These are phyloP conservation scores for Sisymbrium irio DNA, from an alignment of 345 rosid species.

Conservation along the genomic window DNA sequence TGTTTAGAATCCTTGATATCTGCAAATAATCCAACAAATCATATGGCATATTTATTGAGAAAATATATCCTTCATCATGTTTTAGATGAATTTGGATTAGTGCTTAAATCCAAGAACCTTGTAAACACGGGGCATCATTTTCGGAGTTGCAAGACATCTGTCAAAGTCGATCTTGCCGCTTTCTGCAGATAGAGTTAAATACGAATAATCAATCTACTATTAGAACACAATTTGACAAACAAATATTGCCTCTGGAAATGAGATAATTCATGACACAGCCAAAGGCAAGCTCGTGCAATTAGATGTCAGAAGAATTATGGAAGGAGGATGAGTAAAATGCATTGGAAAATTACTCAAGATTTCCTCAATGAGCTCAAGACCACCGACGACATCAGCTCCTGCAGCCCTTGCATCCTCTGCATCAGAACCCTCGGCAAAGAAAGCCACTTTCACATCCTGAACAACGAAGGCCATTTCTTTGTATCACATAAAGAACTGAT, in stretches of 20 bases:
- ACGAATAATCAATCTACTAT: background rate
- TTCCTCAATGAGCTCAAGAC: conserved; percentile 78
- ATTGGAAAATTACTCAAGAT: conserved; percentile 54
- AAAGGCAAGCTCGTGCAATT: background rate
- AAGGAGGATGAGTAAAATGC: conserved; percentile 3
- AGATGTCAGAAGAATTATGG: background rate
- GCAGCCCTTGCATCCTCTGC: conserved; percentile 98
- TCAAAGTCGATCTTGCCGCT: conserved; percentile 78
- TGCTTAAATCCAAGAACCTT: conserved; percentile 50
- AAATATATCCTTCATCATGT: background rate
- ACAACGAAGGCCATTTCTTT: conserved; percentile 19
- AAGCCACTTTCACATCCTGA: conserved; percentile 83
- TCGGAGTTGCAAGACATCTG: conserved; percentile 75
- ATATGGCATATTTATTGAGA: background rate
- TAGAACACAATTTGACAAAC: background rate
- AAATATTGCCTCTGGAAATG: background rate
- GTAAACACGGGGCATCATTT: conserved; percentile 69
- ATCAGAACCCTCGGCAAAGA: conserved; percentile 89
- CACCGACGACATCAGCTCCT: conserved; percentile 96
- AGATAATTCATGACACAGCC: background rate
- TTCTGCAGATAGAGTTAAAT: conserved; percentile 47
- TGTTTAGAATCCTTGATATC: conserved; percentile 88
- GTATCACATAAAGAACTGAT: background rate
- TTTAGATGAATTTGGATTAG: background rate
- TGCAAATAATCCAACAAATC: conserved; percentile 31